Conservation (phyloP, 73 alveolate genomes). For the Paramecium caudatum region DNA sequence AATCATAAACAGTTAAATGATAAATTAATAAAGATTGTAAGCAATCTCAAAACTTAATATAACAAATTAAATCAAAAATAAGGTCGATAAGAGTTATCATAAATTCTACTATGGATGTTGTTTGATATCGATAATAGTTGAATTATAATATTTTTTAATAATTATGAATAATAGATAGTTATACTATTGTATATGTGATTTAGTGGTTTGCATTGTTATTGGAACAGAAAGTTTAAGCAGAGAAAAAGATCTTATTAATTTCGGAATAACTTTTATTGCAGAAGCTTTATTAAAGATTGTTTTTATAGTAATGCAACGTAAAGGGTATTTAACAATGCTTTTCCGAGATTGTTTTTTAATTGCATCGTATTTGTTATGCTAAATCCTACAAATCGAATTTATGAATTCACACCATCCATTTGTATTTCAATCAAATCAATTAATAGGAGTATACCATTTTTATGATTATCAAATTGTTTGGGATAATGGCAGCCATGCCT, state of each 20-base stretch:
- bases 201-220: neutral
- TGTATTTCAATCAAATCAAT: conserved; percentile 27
- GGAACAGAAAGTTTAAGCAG: neutral
- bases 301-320: conserved; percentile 4
- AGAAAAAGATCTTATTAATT: neutral
- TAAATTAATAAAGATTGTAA: neutral
- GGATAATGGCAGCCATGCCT: neutral
- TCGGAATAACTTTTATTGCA: neutral
- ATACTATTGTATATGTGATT: neutral
- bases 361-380: conserved; percentile 16
- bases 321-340: neutral
- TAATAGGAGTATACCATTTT: conserved; percentile 2
- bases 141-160: conserved; percentile 3
- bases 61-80: neutral
- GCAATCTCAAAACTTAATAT: neutral
- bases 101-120: conserved; percentile 4
- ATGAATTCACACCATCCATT: neutral
- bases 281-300: neutral
- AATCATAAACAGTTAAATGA: neutral
- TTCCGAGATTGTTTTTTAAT: neutral
- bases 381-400: conserved; percentile 1
- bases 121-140: conserved; percentile 4
- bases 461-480: conserved; percentile 2
- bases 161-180: conserved; percentile 30
- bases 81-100: neutral